Evolutionary conservation across 257 asterid genomes (phyloP).

Genomic region (Catharanthus roseus): DNA sequence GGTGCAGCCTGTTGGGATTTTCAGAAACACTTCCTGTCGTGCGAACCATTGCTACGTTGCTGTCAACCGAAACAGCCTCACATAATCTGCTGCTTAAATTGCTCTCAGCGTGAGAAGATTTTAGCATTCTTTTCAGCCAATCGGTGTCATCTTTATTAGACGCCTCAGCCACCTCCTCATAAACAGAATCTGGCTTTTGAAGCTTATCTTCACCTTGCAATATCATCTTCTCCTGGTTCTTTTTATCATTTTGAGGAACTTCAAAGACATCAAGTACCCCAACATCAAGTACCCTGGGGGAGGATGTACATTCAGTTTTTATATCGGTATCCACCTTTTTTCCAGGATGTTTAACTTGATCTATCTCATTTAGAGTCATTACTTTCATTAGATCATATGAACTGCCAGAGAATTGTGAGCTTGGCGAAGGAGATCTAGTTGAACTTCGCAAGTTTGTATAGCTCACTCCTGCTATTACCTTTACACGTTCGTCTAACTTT

Average conservation of each 20-base stretch:
- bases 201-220: constrained; percentile 23
- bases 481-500: constrained; percentile 50
- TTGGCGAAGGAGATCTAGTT: constrained; percentile 38
- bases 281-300: constrained; percentile 62
- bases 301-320: constrained; percentile 26
- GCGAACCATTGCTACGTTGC: constrained; percentile 34
- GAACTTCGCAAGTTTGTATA: constrained; percentile 24
- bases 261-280: constrained; percentile 80
- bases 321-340: constrained; percentile 17
- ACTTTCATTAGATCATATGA: constrained; percentile 25
- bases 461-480: constrained; percentile 56
- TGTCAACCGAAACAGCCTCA: constrained; percentile 34
- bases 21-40: constrained; percentile 27
- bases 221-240: constrained; percentile 21
- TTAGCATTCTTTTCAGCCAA: constrained; percentile 57
- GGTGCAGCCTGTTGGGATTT: constrained; percentile 24
- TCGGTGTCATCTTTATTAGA: constrained; percentile 42
- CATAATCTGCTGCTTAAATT: constrained; percentile 36
- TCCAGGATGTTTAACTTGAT: constrained; percentile 21
- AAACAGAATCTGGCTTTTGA: constrained; percentile 26
- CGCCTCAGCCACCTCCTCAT: constrained; percentile 26
- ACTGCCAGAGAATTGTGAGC: constrained; percentile 26
- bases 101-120: constrained; percentile 34
- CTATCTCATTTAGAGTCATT: constrained; percentile 20
- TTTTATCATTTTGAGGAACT: constrained; percentile 61